phyloP scores from a whole-genome alignment of 2,329 filamentous ascomycete genomes.

The Exophiala sp. region DNA sequence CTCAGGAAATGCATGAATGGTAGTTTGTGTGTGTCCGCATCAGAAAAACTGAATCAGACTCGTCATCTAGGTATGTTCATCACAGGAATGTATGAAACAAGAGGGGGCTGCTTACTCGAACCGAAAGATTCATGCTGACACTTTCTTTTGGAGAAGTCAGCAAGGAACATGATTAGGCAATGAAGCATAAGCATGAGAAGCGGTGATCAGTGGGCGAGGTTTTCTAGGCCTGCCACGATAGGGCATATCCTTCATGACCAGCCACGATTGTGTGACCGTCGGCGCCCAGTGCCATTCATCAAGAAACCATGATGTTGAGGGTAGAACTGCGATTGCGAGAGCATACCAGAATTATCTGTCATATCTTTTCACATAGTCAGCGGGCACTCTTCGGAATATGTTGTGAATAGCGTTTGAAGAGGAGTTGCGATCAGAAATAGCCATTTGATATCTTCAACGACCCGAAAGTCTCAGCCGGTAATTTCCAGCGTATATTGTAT shows the following conservation, averaged over 20 bases:
- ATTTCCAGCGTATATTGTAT: conserved; percentile 76
- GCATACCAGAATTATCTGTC: conserved; percentile 4
- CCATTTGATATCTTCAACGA: conserved; percentile 77
- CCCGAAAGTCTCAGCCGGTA: conserved; percentile 76
- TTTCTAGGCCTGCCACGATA: conserved; percentile 99
- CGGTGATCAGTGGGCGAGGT: conserved; percentile 86
- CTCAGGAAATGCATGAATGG: conserved; percentile 58
- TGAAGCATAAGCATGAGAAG: neutral
- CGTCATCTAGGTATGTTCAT: conserved; percentile 56
- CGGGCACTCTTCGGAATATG: neutral
- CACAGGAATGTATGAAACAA: conserved; percentile 31
- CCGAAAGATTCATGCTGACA: neutral
- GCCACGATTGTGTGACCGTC: conserved; percentile 52
- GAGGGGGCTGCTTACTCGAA: neutral
- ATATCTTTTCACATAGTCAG: conserved; percentile 11
- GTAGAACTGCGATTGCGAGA: conserved; percentile 10
- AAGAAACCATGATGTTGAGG: conserved; percentile 39
- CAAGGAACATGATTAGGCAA: neutral
- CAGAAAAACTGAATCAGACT: conserved; percentile 57
- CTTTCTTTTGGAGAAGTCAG: neutral
- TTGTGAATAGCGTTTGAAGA: neutral
- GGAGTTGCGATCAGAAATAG: conserved; percentile 63
- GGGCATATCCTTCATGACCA: conserved; percentile 77
- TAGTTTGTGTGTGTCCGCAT: conserved; percentile 54
- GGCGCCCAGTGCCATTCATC: conserved; percentile 99